Evolutionary conservation across 177 flowering plant genomes (phyloP).

Genomic region (Vitis hybrid): DNA sequence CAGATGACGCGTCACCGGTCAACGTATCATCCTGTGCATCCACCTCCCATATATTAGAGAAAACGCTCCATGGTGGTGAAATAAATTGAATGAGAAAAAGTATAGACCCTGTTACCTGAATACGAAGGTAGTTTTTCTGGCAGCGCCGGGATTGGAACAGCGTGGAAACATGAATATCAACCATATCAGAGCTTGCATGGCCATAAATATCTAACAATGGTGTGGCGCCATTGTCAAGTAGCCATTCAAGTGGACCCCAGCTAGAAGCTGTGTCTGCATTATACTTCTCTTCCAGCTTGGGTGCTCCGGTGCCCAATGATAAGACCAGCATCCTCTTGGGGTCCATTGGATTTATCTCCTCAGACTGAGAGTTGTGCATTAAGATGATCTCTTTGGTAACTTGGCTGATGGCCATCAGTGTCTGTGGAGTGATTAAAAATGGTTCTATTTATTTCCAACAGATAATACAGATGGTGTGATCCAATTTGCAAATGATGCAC

Average conservation of each 20-base stretch:
- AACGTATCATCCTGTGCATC: constrained; percentile 17
- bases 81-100: background rate
- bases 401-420: constrained; percentile 3
- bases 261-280: constrained; percentile 20
- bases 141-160: constrained; percentile 26
- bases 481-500: too few species aligned
- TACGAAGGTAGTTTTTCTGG: constrained; percentile 34
- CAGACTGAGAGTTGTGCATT: constrained; percentile 7
- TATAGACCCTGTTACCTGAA: constrained; percentile 23
- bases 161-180: constrained; percentile 39
- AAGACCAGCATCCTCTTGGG: constrained; percentile 23
- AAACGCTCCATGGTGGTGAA: background rate
- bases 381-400: constrained; percentile 18
- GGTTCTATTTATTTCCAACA: too few species aligned
- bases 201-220: constrained; percentile 33
- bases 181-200: constrained; percentile 42
- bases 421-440: too few species aligned
- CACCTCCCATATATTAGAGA: background rate
- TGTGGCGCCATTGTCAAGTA: constrained; percentile 24
- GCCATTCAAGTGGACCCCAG: constrained; percentile 35
- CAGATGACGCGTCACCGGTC: constrained; percentile 21
- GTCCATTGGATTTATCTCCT: constrained; percentile 17
- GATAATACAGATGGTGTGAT: too few species aligned
- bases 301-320: constrained; percentile 36
- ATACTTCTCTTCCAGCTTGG: constrained; percentile 28